A percentile compares a stretch with the other conserved stretches of the same genome.
Conservation (phyloP, 2,329 filamentous ascomycete genomes). For the Diaporthe caulivora region DNA sequence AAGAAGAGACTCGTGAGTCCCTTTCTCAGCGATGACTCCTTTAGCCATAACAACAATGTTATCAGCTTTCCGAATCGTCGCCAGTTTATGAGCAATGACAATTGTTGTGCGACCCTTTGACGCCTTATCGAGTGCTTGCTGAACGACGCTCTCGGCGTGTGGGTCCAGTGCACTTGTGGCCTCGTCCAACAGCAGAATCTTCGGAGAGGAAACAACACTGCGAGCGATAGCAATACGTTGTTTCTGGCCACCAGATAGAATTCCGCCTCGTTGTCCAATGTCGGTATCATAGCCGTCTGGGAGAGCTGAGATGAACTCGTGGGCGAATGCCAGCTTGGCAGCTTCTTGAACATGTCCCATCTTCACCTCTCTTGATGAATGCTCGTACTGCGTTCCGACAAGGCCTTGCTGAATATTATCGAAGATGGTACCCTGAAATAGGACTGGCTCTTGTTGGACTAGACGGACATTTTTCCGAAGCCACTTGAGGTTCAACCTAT, state of each 20-base stretch:
- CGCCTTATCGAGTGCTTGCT: slow-evolving; percentile 48
- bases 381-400: slow-evolving; percentile 54
- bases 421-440: slow-evolving; percentile 62
- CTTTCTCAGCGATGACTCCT: slow-evolving; percentile 48
- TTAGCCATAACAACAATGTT: slow-evolving; percentile 54
- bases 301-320: slow-evolving; percentile 75
- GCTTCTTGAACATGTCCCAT: slow-evolving; percentile 71
- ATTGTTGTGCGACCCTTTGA: slow-evolving; percentile 74
- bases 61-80: slow-evolving; percentile 61
- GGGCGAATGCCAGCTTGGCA: slow-evolving; percentile 75
- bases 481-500: slow-evolving; percentile 58
- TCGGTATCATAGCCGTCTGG: slow-evolving; percentile 74
- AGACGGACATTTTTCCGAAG: not conserved
- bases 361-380: slow-evolving; percentile 54
- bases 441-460: slow-evolving; percentile 59
- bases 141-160: slow-evolving; percentile 68
- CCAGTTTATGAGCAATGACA: slow-evolving; percentile 73
- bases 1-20: slow-evolving; percentile 42
- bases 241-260: slow-evolving; percentile 81
- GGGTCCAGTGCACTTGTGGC: slow-evolving; percentile 71
- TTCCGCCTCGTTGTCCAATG: slow-evolving; percentile 83
- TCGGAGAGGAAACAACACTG: slow-evolving; percentile 21
- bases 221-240: slow-evolving; percentile 71
- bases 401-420: slow-evolving; percentile 68
- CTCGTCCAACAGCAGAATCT: slow-evolving; percentile 57